Base-by-base conservation (phyloP, 2,329 filamentous ascomycete species). In the Pestalotiopsis sp. region DNA sequence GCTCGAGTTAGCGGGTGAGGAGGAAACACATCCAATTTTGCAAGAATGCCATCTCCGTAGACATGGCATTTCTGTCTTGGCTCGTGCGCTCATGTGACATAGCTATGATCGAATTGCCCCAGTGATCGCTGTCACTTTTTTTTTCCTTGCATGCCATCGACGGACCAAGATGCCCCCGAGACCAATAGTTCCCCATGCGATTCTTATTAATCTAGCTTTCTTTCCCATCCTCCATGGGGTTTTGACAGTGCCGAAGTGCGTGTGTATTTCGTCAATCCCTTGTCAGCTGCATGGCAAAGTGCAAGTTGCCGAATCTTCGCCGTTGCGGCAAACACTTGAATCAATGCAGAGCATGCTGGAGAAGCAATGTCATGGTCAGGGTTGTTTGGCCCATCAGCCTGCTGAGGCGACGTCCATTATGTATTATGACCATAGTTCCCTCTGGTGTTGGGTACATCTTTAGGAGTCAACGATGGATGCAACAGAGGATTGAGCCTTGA, bases 11-110 rank as follows among this genome's bases (percentile, higher is more conserved):
- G 49, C 14, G 6, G 27, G 60, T 6, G 2, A 9, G 20, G 9
- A 52, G 45, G 12, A 52, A 14, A 60, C 14, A 59, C 49, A 36
- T 45, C 36, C 38, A 36, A 20, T 68, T 67, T 59, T 68, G 14
- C 65, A 27, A 49, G 70, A 73, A 72, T 73, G 23, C 72, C 71
- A 73, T 73, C 67, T 58, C n/a, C 64, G 64, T 58, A 23, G 60
- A 63, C 67, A 73, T 73, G 72, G 71, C 52, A 67, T 67, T 67
- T 60, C 39, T n/a, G n/a, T 60, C 49, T 7, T 56, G n/a, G n/a
- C 49, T 67, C 13, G 27, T 17, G 14, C 31, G 5, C 45, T 20
- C 6, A n/a, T 67, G 38, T 60, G 52, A 67, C 65, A 59, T 59
- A n/a, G 36, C 17, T 41, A 66, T 66, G 63, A 66, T 17, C 36